Base-by-base conservation (phyloP, 192 early-diverging fungal species). In the Diversispora epigaea region DNA sequence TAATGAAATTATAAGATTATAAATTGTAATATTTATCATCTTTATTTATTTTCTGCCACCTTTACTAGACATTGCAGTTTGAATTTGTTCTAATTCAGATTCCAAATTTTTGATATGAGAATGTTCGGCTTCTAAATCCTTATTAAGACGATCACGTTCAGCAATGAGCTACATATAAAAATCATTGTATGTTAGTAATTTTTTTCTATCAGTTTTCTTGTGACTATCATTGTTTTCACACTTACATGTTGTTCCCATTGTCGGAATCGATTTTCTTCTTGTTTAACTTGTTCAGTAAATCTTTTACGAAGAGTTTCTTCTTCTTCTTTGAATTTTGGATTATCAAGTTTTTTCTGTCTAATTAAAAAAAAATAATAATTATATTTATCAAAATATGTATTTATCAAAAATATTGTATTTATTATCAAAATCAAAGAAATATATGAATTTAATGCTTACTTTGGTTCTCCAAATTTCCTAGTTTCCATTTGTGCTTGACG, bases 101-200 rank as follows among this genome's bases (percentile, higher is more conserved):
- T 98, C 95, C 71, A 99, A 86, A 75, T 89, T 82, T 89, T 99
- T 98, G 78, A 99, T 96, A 46, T 91, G 88, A 74, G 89, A 87
- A 81, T 98, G 98, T 80, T 96, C 91, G 65, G 91, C 85, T 84
- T 99, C 98, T 66, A 99, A 88, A 71, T 99, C 98, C 81, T 97
- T 95, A 88, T 99, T 98, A 55, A 99, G 86, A 73, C 96, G 93
- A 80, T 99, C 98, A 68, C 98, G 91, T 82, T 99, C 98, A 76
- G 91, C 91, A 85, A 99, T 97, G 14, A 95, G 83, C 90, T 92
- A 80, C 12, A 40, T 17, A 43, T 17, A 44, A 65, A 14, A 40
- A 43, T 40, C 5, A 44, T 15, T 9, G 10, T 65, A 44, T 3
- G 22, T 10, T 6, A 7, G 19, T 61, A 32, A 12, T 25, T n/a